Evolutionary conservation across 1,139 yeast genomes (phyloP).

Genomic region (Taiozyma sp.): DNA sequence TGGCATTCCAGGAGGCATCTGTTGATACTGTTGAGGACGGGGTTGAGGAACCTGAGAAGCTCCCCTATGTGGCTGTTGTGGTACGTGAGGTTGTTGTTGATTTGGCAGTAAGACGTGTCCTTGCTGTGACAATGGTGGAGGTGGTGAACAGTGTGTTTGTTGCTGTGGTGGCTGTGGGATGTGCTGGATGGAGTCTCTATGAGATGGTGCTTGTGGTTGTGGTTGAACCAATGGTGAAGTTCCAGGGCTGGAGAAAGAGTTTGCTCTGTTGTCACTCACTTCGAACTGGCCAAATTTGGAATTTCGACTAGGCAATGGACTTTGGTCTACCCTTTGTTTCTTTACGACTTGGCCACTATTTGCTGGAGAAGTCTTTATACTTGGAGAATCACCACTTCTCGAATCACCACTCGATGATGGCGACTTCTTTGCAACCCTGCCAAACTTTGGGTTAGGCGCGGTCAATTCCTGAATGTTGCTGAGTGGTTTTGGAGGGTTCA

Average conservation of each 20-base stretch:
- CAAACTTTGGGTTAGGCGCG: slow-evolving; percentile 11
- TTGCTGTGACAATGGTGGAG: background rate
- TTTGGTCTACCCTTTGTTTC: background rate
- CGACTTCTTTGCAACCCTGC: slow-evolving; percentile 6
- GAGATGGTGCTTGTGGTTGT: slow-evolving; percentile 4
- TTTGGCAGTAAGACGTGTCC: background rate
- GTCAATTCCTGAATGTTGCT: slow-evolving; percentile 8
- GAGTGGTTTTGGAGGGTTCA: slow-evolving; percentile 13
- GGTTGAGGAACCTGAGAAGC: background rate
- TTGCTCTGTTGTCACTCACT: background rate
- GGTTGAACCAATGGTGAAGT: background rate
- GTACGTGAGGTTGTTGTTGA: background rate
- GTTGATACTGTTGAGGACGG: background rate
- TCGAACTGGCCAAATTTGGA: slow-evolving; percentile 3
- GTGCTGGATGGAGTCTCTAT: background rate
- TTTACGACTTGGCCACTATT: background rate
- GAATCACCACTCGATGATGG: slow-evolving; percentile 1
- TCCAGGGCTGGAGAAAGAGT: background rate
- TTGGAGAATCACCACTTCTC: background rate
- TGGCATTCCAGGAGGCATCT: background rate
- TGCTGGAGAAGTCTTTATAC: background rate
- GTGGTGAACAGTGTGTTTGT: slow-evolving; percentile 1
- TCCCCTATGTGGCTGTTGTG: slow-evolving; percentile 2
- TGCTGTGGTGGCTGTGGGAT: background rate
- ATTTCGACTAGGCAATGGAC: background rate